These are phyloP conservation scores for Trichosporon coremiiforme DNA, from an alignment of 1,284 basidiomycete species.

Conservation along the genomic window DNA sequence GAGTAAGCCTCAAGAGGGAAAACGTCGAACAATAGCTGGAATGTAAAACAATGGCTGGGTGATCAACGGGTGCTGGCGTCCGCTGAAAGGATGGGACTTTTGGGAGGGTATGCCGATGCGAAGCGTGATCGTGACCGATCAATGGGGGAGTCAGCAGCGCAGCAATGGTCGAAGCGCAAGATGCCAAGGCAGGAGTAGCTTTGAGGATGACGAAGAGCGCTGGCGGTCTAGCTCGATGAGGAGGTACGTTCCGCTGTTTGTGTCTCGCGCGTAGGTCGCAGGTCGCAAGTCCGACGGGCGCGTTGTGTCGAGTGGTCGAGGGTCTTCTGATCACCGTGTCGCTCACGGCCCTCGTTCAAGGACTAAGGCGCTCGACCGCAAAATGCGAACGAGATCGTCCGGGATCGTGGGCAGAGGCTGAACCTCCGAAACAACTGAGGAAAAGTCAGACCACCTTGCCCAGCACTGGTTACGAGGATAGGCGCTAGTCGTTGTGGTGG, in stretches of 20 bases:
- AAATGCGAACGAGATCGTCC: not conserved
- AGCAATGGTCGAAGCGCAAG: not conserved
- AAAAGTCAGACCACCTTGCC: constrained; percentile 10
- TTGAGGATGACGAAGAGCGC: constrained; percentile 1
- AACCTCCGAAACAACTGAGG: constrained; percentile 12
- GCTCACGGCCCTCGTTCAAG: constrained; percentile 15
- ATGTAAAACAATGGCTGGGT: constrained; percentile 14
- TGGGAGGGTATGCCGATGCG: not conserved
- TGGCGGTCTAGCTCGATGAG: not conserved
- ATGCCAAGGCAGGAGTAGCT: constrained; percentile 8
- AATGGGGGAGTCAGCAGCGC: not conserved
- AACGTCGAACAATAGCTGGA: not conserved
- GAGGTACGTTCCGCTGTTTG: not conserved
- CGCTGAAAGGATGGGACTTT: not conserved
- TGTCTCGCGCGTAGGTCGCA: not conserved
- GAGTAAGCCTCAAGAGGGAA: not conserved
- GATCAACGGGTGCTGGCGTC: constrained; percentile 1
- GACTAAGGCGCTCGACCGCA: not conserved
- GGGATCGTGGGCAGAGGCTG: not conserved
- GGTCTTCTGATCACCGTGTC: constrained; percentile 12
- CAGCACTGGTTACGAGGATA: not conserved
- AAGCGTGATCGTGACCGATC: not conserved
- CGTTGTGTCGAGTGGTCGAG: constrained; percentile 6
- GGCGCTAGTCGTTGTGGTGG: not conserved
- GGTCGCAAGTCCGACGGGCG: not conserved